Conservation (phyloP, 2,329 filamentous ascomycete genomes). For the Cladophialophora bantiana region DNA sequence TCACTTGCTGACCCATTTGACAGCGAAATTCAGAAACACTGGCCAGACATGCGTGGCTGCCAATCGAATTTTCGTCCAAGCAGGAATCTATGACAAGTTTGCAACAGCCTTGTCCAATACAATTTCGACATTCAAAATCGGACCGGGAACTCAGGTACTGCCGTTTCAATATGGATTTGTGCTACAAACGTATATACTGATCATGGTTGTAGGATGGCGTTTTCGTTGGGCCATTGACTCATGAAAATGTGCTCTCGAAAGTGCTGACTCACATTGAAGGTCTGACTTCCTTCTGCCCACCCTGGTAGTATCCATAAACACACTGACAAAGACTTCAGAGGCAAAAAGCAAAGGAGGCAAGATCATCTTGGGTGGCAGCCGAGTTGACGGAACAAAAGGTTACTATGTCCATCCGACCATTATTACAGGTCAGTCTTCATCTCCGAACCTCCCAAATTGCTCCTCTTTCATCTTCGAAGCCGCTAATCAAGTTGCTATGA, state of each 20-base stretch:
- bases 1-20: neutral
- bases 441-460: neutral
- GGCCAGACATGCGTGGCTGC: conserved; percentile 56
- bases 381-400: conserved; percentile 47
- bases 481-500: neutral
- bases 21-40: conserved; percentile 33
- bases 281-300: neutral
- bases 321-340: conserved; percentile 24
- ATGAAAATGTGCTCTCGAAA: conserved; percentile 49
- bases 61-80: conserved; percentile 81
- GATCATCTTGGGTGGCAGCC: conserved; percentile 40
- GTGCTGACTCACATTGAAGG: conserved; percentile 27
- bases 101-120: conserved; percentile 71
- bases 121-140: conserved; percentile 76
- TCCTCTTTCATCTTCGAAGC: neutral
- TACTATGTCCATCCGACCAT: conserved; percentile 39
- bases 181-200: neutral
- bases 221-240: conserved; percentile 14
- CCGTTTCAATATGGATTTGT: neutral
- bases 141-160: conserved; percentile 44
- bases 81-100: conserved; percentile 77
- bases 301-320: neutral
- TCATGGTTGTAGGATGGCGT: conserved; percentile 7
- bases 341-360: conserved; percentile 40
- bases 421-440: conserved; percentile 24